Base-by-base conservation (phyloP, 2,329 filamentous ascomycete genomes). In the Metarhizium anisopliae region DNA sequence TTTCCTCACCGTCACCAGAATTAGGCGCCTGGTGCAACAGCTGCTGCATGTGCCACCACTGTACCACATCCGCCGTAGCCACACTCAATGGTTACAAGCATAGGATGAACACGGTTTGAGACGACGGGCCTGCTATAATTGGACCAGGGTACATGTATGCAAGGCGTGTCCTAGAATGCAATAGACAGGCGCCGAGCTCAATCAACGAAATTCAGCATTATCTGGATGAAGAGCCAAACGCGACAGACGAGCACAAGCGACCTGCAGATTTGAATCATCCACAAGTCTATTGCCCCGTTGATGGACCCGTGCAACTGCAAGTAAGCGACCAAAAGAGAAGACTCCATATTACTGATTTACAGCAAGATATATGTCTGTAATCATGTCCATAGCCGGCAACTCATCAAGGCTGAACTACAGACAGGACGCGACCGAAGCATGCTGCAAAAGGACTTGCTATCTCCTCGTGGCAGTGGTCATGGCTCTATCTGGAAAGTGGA, bases 161-260 rank as follows among this genome's bases (percentile, higher is more conserved):
- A 25, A n/a, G n/a, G 8, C 5, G 40, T n/a, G 35, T 51, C 14
- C 32, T 25, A 4, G 6, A 20, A 40, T 51, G 13, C 10, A 11
- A 47, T 32, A 38, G 11, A 50, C 25, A 50, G 36, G 25, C 43
- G 43, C 35, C 35, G 13, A 36, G 35, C 35, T 36, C 35, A 36
- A 10, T 13, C 35, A 25, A 25, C 35, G 2, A 36, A 36, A 6
- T 14, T 18, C 11, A 10, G 14, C 11, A 35, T 10, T 32, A 13
- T 13, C 13, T 35, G 30, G 4, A 6, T 3, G 20, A 45, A 8
- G n/a, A 25, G 25, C 5, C 51, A 52, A 18, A 16, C 51, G 38
- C 51, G 38, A 52, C 38, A 52, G 20, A n/a, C 51, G 38, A 52
- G 51, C 36, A 14, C 38, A 52, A 52, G 51, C 51, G 51, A 52